A percentile compares a stretch with the other conserved stretches of the same genome.
Evolutionary conservation across 164 flowering plant species (phyloP).

Genomic region (Vitis cinerea): DNA sequence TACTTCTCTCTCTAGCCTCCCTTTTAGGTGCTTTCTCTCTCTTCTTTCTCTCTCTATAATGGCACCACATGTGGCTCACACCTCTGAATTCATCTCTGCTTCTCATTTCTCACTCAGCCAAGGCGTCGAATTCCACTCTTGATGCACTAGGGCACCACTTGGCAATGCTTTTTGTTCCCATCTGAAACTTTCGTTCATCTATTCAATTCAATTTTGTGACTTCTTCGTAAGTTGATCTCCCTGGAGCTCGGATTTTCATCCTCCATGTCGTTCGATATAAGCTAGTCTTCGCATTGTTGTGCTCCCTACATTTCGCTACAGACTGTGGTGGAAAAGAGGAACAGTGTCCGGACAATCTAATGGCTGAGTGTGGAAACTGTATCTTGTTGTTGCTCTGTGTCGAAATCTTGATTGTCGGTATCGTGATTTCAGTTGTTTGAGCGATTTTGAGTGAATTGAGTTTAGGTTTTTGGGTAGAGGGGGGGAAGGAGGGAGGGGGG

Average conservation of each 20-base stretch:
- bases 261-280: slow-evolving; percentile 58
- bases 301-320: not conserved
- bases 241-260: not conserved
- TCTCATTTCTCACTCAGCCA: not conserved
- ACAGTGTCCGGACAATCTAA: too few relatives aligned
- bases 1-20: too few relatives aligned
- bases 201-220: too few relatives aligned
- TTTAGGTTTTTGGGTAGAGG: slow-evolving; percentile 8
- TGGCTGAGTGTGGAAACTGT: not conserved
- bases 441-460: slow-evolving; percentile 12
- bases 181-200: too few relatives aligned
- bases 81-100: not conserved
- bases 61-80: slow-evolving; percentile 6
- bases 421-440: too few relatives aligned
- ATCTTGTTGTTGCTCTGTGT: not conserved
- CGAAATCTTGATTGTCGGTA: not conserved
- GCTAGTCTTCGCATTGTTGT: slow-evolving; percentile 20
- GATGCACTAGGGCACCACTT: too few relatives aligned
- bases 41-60: slow-evolving; percentile 2
- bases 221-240: not conserved
- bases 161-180: too few relatives aligned
- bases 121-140: too few relatives aligned
- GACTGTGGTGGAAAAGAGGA: too few relatives aligned
- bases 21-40: too few relatives aligned
- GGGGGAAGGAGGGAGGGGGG: slow-evolving; percentile 38